Evolutionary conservation across 164 flowering plant genomes (phyloP).

Genomic region (Vitis cinerea): DNA sequence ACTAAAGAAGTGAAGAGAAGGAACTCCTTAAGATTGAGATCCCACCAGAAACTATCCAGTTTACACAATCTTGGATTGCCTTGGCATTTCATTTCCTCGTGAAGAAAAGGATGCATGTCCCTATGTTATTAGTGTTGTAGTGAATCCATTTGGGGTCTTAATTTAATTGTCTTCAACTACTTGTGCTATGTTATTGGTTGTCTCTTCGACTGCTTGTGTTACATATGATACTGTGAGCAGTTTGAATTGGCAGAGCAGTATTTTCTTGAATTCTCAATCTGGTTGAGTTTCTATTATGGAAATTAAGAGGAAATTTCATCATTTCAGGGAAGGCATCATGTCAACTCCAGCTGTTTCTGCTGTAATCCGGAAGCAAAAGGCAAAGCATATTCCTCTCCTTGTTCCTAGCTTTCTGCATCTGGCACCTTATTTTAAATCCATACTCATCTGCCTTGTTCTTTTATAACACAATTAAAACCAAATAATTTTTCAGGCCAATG

Average conservation of each 20-base stretch:
- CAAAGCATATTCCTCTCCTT: constrained; percentile 23
- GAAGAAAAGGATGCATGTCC: neutral
- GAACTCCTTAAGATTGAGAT: too few relatives aligned
- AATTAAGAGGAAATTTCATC: constrained; percentile 10
- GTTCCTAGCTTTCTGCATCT: constrained; percentile 5
- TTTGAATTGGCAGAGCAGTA: neutral
- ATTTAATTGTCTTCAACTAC: neutral
- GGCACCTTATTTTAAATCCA: neutral
- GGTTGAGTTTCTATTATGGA: neutral
- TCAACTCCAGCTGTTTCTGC: constrained; percentile 99
- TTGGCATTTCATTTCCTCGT: neutral
- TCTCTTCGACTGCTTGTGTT: neutral
- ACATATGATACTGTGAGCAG: neutral
- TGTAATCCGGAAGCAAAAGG: constrained; percentile 89
- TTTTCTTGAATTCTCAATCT: neutral
- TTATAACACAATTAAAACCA: neutral
- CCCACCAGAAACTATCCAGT: too few relatives aligned
- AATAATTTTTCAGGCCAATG: constrained; percentile 70
- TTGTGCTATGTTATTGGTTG: too few relatives aligned
- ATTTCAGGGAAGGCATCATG: constrained; percentile 87
- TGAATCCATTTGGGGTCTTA: neutral
- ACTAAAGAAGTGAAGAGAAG: too few relatives aligned
- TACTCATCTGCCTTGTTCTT: constrained; percentile 1
- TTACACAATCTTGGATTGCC: neutral
- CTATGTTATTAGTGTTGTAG: neutral